Percentiles rank a stretch among this genome's conserved stretches.
These are phyloP conservation scores for Raphanus hybrid DNA, from an alignment of 441 rosid genomes.

Conservation along the genomic window DNA sequence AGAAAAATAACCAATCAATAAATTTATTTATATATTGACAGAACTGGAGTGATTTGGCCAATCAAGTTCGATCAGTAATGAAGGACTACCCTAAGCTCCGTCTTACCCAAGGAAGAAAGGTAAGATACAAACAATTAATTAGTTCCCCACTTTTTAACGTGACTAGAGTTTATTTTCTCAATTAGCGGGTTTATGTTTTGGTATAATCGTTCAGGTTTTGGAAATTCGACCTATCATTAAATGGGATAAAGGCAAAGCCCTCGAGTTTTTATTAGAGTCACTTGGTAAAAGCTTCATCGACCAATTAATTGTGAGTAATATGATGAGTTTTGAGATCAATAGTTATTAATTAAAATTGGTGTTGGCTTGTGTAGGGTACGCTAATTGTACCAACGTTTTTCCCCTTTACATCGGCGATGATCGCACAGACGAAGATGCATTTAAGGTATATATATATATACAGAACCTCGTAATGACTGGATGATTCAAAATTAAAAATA, in stretches of 20 bases:
- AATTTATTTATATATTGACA: conserved; percentile 31
- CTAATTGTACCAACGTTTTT: conserved; percentile 48
- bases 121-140: conserved; percentile 15
- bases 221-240: conserved; percentile 69
- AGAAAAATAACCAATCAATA: not conserved
- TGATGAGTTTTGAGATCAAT: not conserved
- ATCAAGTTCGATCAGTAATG: conserved; percentile 67
- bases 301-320: not conserved
- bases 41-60: conserved; percentile 79
- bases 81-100: conserved; percentile 73
- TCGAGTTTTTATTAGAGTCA: conserved; percentile 59
- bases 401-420: conserved; percentile 88
- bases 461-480: conserved; percentile 25
- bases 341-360: not conserved
- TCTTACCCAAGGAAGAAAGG: conserved; percentile 83
- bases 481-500: conserved; percentile 20
- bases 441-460: conserved; percentile 54
- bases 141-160: not conserved
- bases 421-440: conserved; percentile 97
- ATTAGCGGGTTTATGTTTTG: conserved; percentile 10
- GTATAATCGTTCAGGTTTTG: conserved; percentile 46
- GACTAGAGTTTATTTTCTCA: not conserved
- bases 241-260: conserved; percentile 78
- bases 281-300: conserved; percentile 46
- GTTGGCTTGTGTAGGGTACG: conserved; percentile 45